Evolutionary conservation across 805 yeast species (phyloP).

Genomic region (Candida adriatica): DNA sequence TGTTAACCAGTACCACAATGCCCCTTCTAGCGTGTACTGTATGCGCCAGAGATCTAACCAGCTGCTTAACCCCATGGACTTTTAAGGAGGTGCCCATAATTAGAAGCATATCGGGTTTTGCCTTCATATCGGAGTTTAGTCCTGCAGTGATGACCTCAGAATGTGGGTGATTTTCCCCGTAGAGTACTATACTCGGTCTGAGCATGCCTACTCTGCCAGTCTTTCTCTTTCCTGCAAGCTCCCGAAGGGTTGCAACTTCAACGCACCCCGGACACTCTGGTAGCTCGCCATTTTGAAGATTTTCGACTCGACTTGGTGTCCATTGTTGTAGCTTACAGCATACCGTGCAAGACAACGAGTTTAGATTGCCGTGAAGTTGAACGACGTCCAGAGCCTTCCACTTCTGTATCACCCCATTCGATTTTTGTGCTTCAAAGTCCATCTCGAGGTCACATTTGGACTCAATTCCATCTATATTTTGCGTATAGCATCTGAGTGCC

Average conservation of each 20-base stretch:
- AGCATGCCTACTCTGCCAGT: constrained; percentile 67
- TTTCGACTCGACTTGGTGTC: constrained; percentile 43
- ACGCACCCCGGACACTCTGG: constrained; percentile 76
- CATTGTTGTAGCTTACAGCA: constrained; percentile 58
- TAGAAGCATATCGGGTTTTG: constrained; percentile 71
- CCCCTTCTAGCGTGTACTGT: constrained; percentile 78
- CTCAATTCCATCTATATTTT: constrained; percentile 90
- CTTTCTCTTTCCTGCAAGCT: constrained; percentile 63
- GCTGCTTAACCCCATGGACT: constrained; percentile 81
- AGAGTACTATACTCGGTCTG: constrained; percentile 84
- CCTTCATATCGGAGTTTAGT: constrained; percentile 53
- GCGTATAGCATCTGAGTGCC: constrained; percentile 85
- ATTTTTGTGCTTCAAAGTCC: constrained; percentile 34
- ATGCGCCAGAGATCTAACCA: constrained; percentile 63
- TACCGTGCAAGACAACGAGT: constrained; percentile 65
- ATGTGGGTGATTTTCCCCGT: constrained; percentile 91
- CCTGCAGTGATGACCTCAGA: constrained; percentile 75
- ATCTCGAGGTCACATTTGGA: constrained; percentile 52
- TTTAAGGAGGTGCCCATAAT: constrained; percentile 90
- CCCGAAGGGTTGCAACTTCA: constrained; percentile 46
- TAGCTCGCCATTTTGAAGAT: constrained; percentile 52
- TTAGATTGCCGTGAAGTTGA: constrained; percentile 87
- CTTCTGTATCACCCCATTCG: constrained; percentile 11
- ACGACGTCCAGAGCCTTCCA: constrained; percentile 74
- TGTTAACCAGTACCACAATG: constrained; percentile 67